Evolutionary conservation across 163 green algal species (phyloP), one percentile per base, ranked within the genome.

Genomic region (Dunaliella salina): DNA sequence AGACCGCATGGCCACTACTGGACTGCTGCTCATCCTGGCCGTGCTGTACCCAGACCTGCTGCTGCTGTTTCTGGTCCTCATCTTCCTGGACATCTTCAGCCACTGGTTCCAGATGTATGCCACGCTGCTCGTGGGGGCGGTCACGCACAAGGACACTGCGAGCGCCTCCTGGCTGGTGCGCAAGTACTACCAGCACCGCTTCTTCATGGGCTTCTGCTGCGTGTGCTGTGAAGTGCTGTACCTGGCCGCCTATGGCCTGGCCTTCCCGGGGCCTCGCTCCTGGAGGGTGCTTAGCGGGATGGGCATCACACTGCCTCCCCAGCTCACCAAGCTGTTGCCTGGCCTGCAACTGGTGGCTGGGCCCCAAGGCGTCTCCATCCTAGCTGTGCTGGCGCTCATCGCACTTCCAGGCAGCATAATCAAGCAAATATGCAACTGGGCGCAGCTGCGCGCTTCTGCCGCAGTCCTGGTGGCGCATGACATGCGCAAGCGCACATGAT

Each of bases 141-240:
- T 79, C 50, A 95, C 92, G 22, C 95, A 98, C 89, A 98, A 98
- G 94, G 92, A 96, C 75, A 91, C 92, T 0, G 57, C 90, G 34
- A 95, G 88, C 85, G 81, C 90, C 32, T 95, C 88, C 82, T 94
- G 88, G 83, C 87, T 99, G 26, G 91, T 99, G 33, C 91, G 94
- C 0, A 88, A 92, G 30, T 99, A 99, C 91, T 99, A 99, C 92
- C 86, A 75, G 59, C 91, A 96, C 88, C 92, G 96, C 50, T 84
- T 98, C 20, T 99, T 99, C 91, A 99, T 99, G 97, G 97, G 96
- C 83, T 96, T 96, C 85, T 99, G 97, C 93, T 98, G 96, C 90
- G 84, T 93, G 32, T 90, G 82, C 84, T 94, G 85, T 59, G 92
- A 96, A 85, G 91, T 95, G 3, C 85, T 96, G 30, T 96, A 96